Conservation (phyloP, 225 moss, liverwort and hornwort species). For the Straminergon stramineum region DNA sequence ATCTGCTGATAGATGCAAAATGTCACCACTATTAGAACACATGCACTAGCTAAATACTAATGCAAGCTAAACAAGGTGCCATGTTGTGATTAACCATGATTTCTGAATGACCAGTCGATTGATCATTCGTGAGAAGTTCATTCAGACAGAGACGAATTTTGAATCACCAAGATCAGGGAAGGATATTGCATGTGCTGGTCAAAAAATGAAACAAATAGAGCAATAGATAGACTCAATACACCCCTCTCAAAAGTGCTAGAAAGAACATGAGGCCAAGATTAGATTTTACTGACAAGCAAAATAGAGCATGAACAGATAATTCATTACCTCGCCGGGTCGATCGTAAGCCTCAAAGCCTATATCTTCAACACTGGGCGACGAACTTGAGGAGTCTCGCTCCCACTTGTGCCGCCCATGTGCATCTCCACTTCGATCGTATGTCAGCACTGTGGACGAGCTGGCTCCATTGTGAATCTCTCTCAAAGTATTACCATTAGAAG, state of each 20-base stretch:
- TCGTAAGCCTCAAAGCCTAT: constrained; percentile 45
- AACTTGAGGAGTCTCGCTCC: constrained; percentile 52
- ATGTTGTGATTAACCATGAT: background rate
- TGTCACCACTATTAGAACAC: background rate
- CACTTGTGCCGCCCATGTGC: constrained; percentile 36
- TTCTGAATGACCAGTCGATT: background rate
- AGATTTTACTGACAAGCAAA: background rate
- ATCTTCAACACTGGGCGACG: constrained; percentile 30
- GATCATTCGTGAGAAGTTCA: background rate
- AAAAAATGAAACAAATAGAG: background rate
- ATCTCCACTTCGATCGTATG: constrained; percentile 50
- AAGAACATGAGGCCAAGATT: background rate
- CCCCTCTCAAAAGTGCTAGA: background rate
- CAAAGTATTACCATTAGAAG: constrained; percentile 4
- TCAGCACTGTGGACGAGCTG: constrained; percentile 25
- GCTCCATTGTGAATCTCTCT: constrained; percentile 35
- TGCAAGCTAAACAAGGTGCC: background rate
- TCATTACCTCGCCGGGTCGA: constrained; percentile 46
- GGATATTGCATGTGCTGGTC: background rate
- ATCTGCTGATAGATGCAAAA: constrained; percentile 18
- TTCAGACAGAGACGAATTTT: background rate
- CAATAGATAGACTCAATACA: too few species aligned
- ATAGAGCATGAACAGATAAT: background rate
- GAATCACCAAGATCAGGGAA: background rate
- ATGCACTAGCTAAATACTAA: background rate